These are phyloP conservation scores for Plasmodium knowlesi DNA, from an alignment of 169 alveolate genomes.

Conservation along the genomic window DNA sequence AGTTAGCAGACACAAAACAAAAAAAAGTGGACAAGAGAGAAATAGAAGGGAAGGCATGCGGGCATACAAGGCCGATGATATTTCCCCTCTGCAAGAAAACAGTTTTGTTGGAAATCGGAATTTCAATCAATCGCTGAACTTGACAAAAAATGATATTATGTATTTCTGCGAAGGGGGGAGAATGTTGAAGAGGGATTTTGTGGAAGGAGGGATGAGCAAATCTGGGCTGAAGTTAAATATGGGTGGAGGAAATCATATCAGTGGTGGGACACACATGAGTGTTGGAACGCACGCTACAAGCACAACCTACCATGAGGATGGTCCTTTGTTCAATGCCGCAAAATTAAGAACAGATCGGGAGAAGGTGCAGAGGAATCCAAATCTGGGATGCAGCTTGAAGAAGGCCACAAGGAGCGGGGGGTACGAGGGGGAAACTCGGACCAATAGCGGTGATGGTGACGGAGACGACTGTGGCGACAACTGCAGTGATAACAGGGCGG, in stretches of 20 bases:
- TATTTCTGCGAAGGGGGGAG: constrained; percentile 8
- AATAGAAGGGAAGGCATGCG: neutral
- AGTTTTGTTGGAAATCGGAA: neutral
- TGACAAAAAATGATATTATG: constrained; percentile 20
- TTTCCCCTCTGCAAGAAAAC: constrained; percentile 9
- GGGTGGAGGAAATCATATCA: neutral
- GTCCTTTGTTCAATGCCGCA: constrained; percentile 12
- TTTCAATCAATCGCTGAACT: constrained; percentile 19
- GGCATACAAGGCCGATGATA: neutral
- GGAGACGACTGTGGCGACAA: neutral
- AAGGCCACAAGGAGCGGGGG: neutral
- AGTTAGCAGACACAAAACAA: neutral
- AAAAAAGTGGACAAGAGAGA: neutral
- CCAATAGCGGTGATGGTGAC: neutral
- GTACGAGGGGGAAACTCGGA: no score
- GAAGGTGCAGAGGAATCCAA: neutral
- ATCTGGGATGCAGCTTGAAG: constrained; percentile 28
- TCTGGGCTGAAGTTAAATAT: constrained; percentile 5
- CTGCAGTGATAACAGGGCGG: neutral
- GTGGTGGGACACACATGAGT: neutral
- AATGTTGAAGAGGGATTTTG: neutral
- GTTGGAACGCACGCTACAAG: neutral
- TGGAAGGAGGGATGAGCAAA: neutral
- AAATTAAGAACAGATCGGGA: constrained; percentile 11
- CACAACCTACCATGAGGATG: neutral